A percentile compares a stretch with the other conserved stretches of the same genome.
Evolutionary conservation across 345 rosid species (phyloP).

Genomic region (Brassica nigra): DNA sequence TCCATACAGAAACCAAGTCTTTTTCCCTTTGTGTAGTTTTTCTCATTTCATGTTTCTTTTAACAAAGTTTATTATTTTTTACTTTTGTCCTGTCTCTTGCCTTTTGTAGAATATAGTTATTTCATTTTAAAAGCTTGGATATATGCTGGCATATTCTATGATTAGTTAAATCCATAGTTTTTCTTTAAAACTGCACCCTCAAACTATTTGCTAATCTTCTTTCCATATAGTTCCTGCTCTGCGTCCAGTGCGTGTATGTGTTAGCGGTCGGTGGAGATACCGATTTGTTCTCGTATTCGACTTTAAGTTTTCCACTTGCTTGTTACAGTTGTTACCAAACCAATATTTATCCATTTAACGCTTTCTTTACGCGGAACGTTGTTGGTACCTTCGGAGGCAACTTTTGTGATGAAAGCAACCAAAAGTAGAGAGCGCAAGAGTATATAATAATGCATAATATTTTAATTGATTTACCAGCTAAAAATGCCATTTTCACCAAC

Average conservation of each 20-base stretch:
- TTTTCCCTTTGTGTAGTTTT: neutral
- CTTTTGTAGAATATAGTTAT: neutral
- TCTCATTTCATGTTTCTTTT: neutral
- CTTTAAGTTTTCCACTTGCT: neutral
- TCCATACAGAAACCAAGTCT: neutral
- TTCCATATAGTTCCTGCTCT: neutral
- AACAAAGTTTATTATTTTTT: neutral
- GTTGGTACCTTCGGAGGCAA: neutral
- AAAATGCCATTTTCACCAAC: slow-evolving; percentile 10
- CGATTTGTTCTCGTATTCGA: neutral
- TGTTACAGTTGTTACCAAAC: neutral
- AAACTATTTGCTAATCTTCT: neutral
- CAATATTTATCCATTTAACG: slow-evolving; percentile 5
- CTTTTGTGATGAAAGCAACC: slow-evolving; percentile 23
- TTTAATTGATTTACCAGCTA: slow-evolving; percentile 26
- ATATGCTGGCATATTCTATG: neutral
- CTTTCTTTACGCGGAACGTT: slow-evolving; percentile 25
- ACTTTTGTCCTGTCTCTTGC: neutral
- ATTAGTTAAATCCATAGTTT: neutral
- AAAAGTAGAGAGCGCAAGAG: neutral
- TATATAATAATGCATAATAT: neutral
- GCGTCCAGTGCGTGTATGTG: neutral
- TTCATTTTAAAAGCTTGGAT: neutral
- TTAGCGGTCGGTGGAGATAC: slow-evolving; percentile 9
- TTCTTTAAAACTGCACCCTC: too few species aligned